Percentiles rank a stretch among this genome's conserved stretches.
Conservation (phyloP, 2,329 filamentous ascomycete genomes). For the Monilinia fructicola region DNA sequence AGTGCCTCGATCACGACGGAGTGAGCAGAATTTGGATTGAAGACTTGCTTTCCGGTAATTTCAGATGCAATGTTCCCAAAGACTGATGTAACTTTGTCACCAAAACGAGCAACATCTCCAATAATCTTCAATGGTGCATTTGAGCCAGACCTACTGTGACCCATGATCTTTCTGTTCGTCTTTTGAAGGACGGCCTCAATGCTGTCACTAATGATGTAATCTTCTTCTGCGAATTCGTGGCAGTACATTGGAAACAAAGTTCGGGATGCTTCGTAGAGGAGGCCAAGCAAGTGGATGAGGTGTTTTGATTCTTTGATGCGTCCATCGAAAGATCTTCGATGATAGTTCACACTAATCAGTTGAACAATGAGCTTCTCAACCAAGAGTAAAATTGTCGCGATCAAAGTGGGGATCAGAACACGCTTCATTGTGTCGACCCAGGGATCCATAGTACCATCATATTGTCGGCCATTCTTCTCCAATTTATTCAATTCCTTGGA, state of each 20-base stretch:
- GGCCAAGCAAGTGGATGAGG: slow-evolving; percentile 74
- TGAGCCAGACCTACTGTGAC: slow-evolving; percentile 55
- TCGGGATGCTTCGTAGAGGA: slow-evolving; percentile 88
- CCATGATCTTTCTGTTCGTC: slow-evolving; percentile 47
- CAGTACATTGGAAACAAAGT: slow-evolving; percentile 91
- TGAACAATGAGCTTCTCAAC: slow-evolving; percentile 79
- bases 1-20: slow-evolving; percentile 86
- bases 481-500: slow-evolving; percentile 31
- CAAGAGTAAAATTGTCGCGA: slow-evolving; percentile 68
- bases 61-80: slow-evolving; percentile 94
- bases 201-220: slow-evolving; percentile 86
- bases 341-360: slow-evolving; percentile 81
- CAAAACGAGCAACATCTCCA: slow-evolving; percentile 70
- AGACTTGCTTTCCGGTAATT: slow-evolving; percentile 92
- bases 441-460: slow-evolving; percentile 27
- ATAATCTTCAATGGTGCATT: slow-evolving; percentile 78
- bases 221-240: slow-evolving; percentile 84
- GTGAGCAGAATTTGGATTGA: slow-evolving; percentile 88
- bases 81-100: slow-evolving; percentile 88
- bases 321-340: slow-evolving; percentile 78
- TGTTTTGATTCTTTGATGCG: slow-evolving; percentile 88
- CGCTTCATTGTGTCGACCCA: slow-evolving; percentile 62
- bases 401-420: slow-evolving; percentile 65
- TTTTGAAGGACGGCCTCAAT: slow-evolving; percentile 66
- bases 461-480: neutral